Base-by-base conservation (phyloP, 1,284 basidiomycete genomes). In the Ceratobasidium sp. region DNA sequence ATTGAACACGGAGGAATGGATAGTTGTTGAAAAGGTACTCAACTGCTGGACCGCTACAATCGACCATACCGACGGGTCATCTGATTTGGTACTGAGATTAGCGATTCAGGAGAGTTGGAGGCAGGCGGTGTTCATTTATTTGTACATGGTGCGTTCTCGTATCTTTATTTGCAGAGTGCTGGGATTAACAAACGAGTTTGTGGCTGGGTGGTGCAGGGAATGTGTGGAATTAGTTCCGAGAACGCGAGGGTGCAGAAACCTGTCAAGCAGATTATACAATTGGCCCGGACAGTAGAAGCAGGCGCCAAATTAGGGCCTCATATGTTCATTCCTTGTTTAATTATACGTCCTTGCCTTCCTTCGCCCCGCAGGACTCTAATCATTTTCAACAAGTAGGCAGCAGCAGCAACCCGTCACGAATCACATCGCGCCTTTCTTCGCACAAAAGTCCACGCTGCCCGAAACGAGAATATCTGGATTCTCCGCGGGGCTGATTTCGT, bases 71-170 rank as follows among this genome's bases (percentile, higher is more conserved):
- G 64, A 41, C 32, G 35, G 55, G 11, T 43, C 64, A 3, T 16
- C 23, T 5, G 28, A 21, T 16, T 18, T 38, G 2, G 26, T 67
- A 23, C 38, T 23, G 5, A 38, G 64, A 23, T 38, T 54, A 5
- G 64, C 64, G 3, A 38, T 67, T 55, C 64, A 64, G 32, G 62
- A 64, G 32, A 49, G 43, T 21, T 26, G 44, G 47, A 46, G 62
- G 32, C 61, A 64, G 30, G 62, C 62, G 30, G 47, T 41, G 11
- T 21, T 50, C 1, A 52, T 64, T n/a, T 64, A 64, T 47, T 16
- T 50, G 47, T 64, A 52, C 30, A 50, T 64, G 62, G 62, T 64
- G 28, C 23, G 62, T 14, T 30, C 5, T 28, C 18, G n/a, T n/a
- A n/a, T n/a, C n/a, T n/a, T n/a, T n/a, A n/a, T n/a, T n/a, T n/a